Evolutionary conservation across 2,329 filamentous ascomycete genomes (phyloP), one percentile per base, ranked within the genome.

Genomic region (Fusarium sp.): DNA sequence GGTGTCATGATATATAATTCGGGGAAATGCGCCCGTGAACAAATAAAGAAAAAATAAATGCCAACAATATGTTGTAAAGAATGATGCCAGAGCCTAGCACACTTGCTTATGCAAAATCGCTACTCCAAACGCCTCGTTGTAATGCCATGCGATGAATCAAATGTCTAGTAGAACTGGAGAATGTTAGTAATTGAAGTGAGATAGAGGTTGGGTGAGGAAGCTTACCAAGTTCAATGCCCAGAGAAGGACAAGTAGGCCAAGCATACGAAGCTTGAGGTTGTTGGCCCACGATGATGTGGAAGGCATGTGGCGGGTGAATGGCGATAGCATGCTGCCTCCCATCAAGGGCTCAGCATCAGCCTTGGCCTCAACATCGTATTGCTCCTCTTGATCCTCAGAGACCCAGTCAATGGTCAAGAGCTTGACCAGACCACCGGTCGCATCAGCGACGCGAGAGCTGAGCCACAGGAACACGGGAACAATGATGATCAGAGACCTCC

Each of bases 401-500:
- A 43, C 53, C 68, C 68, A 71, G 5, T 72, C 51, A 16, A 48
- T 57, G 3, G 69, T 72, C 55, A 72, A 16, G 6, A 72, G 55
- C 48, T 72, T 72, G 34, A 72, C 69, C 54, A 72, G 32, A 5
- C 69, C 69, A 34, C 69, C 69, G 8, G 69, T 72, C 9, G 68
- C 68, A 21, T 71, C 68, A 2, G 68, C 68, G 16, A 72, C 57
- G 11, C 64, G 65, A 0, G 65, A 59, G 59, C 74, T 76, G 9
- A 76, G 63, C 71, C 69, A 75, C 20, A 76, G n/a, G 60, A 76
- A 76, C 28, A 75, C 27, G 2, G 74, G 74, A 3, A 74, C 66
- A 37, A 77, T 71, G 37, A 77, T 41, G 23, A 76, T n/a, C 5
- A 77, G 42, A 7, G 59, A 62, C 55, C 63, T 75, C 72, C 73